Base-by-base conservation (phyloP, 2,329 filamentous ascomycete genomes). In the Paraphaeosphaeria sporulosa region DNA sequence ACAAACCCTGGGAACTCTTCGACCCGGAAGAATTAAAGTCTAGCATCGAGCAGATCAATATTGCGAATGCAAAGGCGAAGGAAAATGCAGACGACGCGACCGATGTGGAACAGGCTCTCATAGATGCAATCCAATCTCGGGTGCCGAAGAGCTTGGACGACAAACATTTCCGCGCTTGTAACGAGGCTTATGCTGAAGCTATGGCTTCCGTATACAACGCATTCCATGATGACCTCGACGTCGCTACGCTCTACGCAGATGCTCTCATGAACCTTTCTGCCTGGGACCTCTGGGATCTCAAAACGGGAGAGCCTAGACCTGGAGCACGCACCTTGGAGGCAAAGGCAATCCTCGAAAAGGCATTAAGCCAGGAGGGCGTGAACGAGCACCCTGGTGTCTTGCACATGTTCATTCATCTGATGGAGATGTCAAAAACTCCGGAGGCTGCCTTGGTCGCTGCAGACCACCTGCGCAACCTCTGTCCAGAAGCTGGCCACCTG, bases 1-100 rank as follows among this genome's bases (percentile, higher is more conserved):
- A 94, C 79, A 92, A 93, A 70, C 88, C 90, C 0, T 93, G 91
- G 91, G 84, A 87, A 30, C 82, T 87, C 25, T 92, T 93, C 64
- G 89, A 90, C 56, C 76, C 82, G 0, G 76, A 81, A 0, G 90
- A 93, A 64, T 79, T 89, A 4, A 75, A 80, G 12, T 74, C 70
- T 0, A 85, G 82, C 0, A 78, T 90, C 7, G 71, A 78, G 43
- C 78, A 80, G 32, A 85, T 85, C 4, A 79, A 83, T 57, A 58
- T 72, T 15, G 83, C 85, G 0, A 79, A 82, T 59, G 57, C 71
- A 58, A 70, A 82, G 57, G 87, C 86, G 1, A 77, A 77, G 43
- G 65, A 73, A 2, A 65, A 77, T 54, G 70, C 78, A 17, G 52
- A 68, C 42, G 69, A 71, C 2, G 79, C 79, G 6, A 79, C 81